Base-by-base conservation (phyloP, 345 rosid genomes). In the Hypericum androsaemum region DNA sequence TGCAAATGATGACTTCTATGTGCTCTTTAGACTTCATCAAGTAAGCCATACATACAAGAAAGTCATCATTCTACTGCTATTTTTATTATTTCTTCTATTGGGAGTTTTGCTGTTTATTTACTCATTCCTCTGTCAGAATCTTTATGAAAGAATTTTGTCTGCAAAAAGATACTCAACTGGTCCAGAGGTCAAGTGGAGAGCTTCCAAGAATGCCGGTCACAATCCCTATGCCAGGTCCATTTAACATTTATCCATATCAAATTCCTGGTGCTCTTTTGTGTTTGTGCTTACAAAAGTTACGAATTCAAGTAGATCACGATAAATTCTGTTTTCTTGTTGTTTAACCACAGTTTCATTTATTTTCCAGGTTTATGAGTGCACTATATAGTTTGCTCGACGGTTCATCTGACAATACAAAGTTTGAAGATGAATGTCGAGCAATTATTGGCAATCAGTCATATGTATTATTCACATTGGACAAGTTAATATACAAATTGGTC, bases 391-490 rank as follows among this genome's bases (percentile, higher is more conserved):
- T 92, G 70, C 96, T 92, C 64, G 94, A 92, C 75, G 95, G 98
- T 51, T 77, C 98, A 45, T 60, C 62, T 17, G 97, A 92, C 43
- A 92, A 88, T 75, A 74, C 89, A 5, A 81, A 88, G 76, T 92
- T 92, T 68, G 98, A 92, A 66, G 98, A 92, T 62, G 98, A 88
- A 71, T 92, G 98, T 62, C 75, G 98, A 79, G 89, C 86, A 57
- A 78, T 92, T 52, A 76, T 88, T 42, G 98, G 97, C 72, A 92
- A 85, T 61, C 94, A 80, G 58, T 88, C 98, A 40, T 92, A 92
- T 59, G 75, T 85, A 47, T 68, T 92, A 57, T 92, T 92, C 72
- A 92, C 96, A 39, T 67, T 92, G 69, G 98, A 88, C 71, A 92
- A 92, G 78, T 63, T 92, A 64, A 80, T 92, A 61, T 92, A 78